Percentiles rank a stretch among this genome's conserved stretches.
Conservation (phyloP, 2,329 filamentous ascomycete genomes). For the Aureobasidium sp. region DNA sequence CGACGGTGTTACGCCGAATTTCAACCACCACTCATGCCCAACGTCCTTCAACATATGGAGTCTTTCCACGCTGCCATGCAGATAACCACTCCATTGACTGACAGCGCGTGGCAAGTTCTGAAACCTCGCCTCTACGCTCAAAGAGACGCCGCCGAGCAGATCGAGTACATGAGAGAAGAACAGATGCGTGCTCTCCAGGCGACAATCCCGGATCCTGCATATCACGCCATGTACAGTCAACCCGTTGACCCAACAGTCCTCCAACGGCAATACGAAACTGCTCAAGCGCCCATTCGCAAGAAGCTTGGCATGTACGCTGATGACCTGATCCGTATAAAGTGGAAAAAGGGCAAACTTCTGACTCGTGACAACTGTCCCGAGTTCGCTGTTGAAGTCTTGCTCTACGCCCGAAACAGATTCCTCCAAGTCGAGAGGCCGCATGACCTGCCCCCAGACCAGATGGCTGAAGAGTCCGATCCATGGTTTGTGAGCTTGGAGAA, state of each 20-base stretch:
- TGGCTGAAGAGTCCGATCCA: conserved; percentile 24
- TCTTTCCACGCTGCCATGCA: conserved; percentile 67
- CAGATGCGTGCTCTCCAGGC: conserved; percentile 29
- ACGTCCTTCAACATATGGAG: conserved; percentile 58
- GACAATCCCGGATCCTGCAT: conserved; percentile 38
- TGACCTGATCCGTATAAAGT: conserved; percentile 56
- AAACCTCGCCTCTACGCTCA: conserved; percentile 60
- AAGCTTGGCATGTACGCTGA: conserved; percentile 60
- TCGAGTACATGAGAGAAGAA: conserved; percentile 40
- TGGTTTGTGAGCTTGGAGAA: conserved; percentile 61
- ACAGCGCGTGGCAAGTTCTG: conserved; percentile 60
- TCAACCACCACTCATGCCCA: conserved; percentile 54
- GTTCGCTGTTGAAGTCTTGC: conserved; percentile 66
- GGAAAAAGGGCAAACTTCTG: conserved; percentile 55
- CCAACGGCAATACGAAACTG: conserved; percentile 62
- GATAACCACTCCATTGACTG: conserved; percentile 58
- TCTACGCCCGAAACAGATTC: conserved; percentile 25
- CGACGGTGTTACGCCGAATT: conserved; percentile 53
- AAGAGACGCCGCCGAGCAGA: conserved; percentile 53
- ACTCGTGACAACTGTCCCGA: conserved; percentile 54
- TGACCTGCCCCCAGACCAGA: conserved; percentile 35
- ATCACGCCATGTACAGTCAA: conserved; percentile 40
- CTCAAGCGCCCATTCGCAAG: conserved; percentile 58
- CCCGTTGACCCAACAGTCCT: conserved; percentile 47
- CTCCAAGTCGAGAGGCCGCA: background rate